Conservation (phyloP, 2,329 filamentous ascomycete species). For the Gaeumannomyces tritici region DNA sequence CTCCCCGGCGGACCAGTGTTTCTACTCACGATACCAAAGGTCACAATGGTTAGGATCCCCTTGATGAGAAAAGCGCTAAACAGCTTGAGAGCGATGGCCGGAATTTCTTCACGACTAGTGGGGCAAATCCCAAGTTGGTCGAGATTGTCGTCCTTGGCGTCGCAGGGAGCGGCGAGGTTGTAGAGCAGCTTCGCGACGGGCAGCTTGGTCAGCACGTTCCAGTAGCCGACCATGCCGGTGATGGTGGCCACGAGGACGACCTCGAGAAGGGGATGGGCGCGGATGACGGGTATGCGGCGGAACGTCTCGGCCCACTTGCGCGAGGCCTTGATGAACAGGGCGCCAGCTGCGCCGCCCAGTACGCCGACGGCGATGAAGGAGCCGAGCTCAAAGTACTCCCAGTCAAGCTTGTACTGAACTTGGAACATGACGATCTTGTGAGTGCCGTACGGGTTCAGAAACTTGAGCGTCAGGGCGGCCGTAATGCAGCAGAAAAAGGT, state of each 20-base stretch:
- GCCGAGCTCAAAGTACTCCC: slow-evolving; percentile 85
- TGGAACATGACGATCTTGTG: slow-evolving; percentile 96
- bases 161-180: slow-evolving; percentile 83
- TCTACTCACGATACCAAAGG: slow-evolving; percentile 69
- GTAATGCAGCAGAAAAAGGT: slow-evolving; percentile 98
- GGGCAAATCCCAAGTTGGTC: slow-evolving; percentile 71
- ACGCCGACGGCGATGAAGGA: slow-evolving; percentile 81
- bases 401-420: slow-evolving; percentile 81
- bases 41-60: slow-evolving; percentile 76
- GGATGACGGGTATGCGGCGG: slow-evolving; percentile 70
- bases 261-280: slow-evolving; percentile 74
- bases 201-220: slow-evolving; percentile 84
- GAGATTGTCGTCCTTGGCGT: slow-evolving; percentile 54
- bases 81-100: slow-evolving; percentile 61
- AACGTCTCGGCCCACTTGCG: slow-evolving; percentile 84
- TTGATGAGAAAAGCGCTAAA: slow-evolving; percentile 81
- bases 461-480: slow-evolving; percentile 84
- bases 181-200: slow-evolving; percentile 85
- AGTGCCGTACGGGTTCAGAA: slow-evolving; percentile 91
- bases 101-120: slow-evolving; percentile 62
- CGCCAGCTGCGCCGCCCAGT: slow-evolving; percentile 74
- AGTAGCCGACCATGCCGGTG: slow-evolving; percentile 81
- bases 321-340: slow-evolving; percentile 94
- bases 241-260: slow-evolving; percentile 79
- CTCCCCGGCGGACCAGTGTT: too few relatives aligned